Evolutionary conservation across 352 stramenopile species (phyloP), one percentile per base, ranked within the genome.

Genomic region (Pythium rishiriense): DNA sequence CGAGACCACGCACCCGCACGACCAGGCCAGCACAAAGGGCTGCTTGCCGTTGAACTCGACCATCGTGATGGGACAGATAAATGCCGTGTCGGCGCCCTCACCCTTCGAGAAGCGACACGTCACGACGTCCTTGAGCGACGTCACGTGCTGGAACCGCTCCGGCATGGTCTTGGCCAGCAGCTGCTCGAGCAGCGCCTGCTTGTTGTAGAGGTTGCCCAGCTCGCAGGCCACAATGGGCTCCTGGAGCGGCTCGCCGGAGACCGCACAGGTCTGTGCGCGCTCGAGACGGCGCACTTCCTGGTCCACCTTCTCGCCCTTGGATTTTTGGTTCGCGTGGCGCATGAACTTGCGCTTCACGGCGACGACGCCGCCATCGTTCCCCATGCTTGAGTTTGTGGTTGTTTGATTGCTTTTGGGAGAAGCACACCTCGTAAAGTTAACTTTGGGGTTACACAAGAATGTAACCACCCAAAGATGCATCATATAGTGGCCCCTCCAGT

Each of bases 301-400:
- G 61, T 96, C 79, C 41, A 70, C 68, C 50, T 92, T 84, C 70
- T 96, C 87, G 21, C 74, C 60, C 42, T 78, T 79, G 24, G 80
- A 68, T 62, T 94, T 93, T 21, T 79, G 68, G 65, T 96, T 90
- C 41, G 77, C 86, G 64, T 94, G 87, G 61, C 90, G 86, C 88
- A 97, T 95, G 75, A 96, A 98, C 81, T 96, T 95, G 81, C 92
- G 87, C 83, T 97, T 94, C 51, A 96, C 90, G n/a, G 92, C 92
- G 81, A 97, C 90, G 51, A 97, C 92, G 63, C 92, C 92, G 56
- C 92, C 92, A 73, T 98, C 92, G 64, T 96, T 96, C 48, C 92
- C 92, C 92, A 98, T 98, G 52, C 4, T 79, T 28, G 31, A 35
- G 14, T 2, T 43, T 43, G 5, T 8, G 9, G 5, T 22, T 60